Percentiles rank a stretch among this genome's conserved stretches.
Conservation (phyloP, 352 stramenopile genomes). For the Pythium apleroticum region DNA sequence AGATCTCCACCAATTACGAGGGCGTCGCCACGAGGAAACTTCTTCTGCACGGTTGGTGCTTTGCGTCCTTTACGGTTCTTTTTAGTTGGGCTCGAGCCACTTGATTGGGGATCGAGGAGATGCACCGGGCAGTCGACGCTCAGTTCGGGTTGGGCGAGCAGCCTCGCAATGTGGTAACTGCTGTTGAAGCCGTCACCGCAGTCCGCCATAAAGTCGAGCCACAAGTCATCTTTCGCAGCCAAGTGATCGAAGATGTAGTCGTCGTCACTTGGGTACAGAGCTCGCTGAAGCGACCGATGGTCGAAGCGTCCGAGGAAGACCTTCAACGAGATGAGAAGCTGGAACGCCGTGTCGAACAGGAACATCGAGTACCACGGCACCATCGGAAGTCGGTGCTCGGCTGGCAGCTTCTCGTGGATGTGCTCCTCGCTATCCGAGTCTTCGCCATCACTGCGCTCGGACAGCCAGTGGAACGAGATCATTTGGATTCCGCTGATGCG, state of each 20-base stretch:
- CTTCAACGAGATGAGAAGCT: conserved; percentile 92
- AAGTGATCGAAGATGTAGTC: conserved; percentile 87
- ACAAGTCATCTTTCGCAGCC: conserved; percentile 76
- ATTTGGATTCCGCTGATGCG: conserved; percentile 77
- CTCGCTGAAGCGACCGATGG: conserved; percentile 89
- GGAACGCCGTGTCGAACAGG: conserved; percentile 89
- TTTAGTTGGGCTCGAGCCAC: conserved; percentile 18
- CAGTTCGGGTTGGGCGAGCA: conserved; percentile 89
- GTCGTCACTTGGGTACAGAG: conserved; percentile 67
- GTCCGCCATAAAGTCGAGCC: conserved; percentile 94
- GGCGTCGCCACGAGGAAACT: conserved; percentile 83
- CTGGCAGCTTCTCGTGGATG: conserved; percentile 59
- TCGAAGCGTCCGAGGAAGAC: conserved; percentile 92
- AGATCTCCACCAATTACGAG: conserved; percentile 92
- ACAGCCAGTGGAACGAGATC: conserved; percentile 80
- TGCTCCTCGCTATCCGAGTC: conserved; percentile 49
- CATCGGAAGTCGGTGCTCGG: conserved; percentile 86
- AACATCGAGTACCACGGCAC: conserved; percentile 95
- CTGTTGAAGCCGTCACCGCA: conserved; percentile 94
- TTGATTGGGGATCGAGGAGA: conserved; percentile 6
- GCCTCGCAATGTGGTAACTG: conserved; percentile 90
- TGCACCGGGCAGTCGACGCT: conserved; percentile 64
- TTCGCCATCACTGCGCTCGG: conserved; percentile 36
- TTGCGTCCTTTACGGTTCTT: conserved; percentile 2
- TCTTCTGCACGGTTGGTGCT: conserved; percentile 45